Percentiles rank a stretch among this genome's conserved stretches.
Evolutionary conservation across 2,329 filamentous ascomycete species (phyloP).

Genomic region (Tolypocladium tropicale): DNA sequence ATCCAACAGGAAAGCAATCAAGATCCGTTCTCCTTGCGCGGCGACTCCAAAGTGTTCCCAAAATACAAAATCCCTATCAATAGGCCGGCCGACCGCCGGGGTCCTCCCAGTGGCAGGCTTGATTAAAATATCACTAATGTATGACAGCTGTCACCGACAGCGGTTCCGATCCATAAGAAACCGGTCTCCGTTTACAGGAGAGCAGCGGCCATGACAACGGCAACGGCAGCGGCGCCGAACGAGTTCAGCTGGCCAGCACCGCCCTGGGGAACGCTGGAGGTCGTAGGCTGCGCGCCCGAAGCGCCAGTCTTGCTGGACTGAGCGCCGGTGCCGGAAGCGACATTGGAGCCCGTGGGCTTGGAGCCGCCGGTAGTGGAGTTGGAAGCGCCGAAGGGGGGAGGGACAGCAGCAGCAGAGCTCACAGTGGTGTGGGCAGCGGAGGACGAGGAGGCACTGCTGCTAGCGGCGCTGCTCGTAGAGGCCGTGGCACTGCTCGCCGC

Average conservation of each 20-base stretch:
- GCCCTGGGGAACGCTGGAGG: conserved; percentile 2
- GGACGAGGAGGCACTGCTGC: background rate
- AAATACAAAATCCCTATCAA: background rate
- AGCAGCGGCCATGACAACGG: conserved; percentile 17
- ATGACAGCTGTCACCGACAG: background rate
- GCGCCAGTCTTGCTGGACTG: background rate
- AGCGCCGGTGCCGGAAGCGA: background rate
- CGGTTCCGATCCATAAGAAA: background rate
- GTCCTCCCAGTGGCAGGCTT: background rate
- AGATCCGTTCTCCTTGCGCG: background rate
- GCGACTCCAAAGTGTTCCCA: background rate
- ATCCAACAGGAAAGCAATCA: background rate
- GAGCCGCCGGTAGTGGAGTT: background rate
- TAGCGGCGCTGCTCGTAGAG: background rate
- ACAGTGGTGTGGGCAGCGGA: background rate
- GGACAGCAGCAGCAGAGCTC: conserved; percentile 5
- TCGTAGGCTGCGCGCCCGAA: background rate
- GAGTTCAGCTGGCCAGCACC: conserved; percentile 17
- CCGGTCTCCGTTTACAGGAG: conserved; percentile 14
- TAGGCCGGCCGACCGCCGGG: background rate
- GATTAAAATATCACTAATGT: background rate
- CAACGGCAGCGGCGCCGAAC: conserved; percentile 19
- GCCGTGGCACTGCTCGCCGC: conserved; percentile 2
- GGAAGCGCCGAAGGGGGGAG: conserved; percentile 1
- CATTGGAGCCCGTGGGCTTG: background rate